Evolutionary conservation across 1,284 basidiomycete species (phyloP).

Genomic region (Erythrobasidium hasegawianum): DNA sequence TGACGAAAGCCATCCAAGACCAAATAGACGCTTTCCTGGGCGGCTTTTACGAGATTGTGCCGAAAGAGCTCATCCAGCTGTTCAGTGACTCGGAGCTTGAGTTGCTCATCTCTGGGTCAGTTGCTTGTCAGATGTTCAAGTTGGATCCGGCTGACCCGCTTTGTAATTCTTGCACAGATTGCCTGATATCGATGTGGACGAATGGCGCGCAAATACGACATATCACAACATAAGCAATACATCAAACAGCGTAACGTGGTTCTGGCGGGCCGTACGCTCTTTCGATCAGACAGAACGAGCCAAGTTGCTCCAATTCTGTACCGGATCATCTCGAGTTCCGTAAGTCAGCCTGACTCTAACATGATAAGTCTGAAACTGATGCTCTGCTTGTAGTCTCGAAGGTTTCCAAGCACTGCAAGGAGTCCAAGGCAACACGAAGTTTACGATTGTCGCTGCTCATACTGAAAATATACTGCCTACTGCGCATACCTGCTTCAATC

Average conservation of each 20-base stretch:
- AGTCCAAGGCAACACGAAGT: constrained; percentile 88
- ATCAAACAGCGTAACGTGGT: constrained; percentile 59
- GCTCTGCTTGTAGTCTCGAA: constrained; percentile 36
- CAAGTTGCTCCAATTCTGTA: constrained; percentile 84
- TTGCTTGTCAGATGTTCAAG: too few species aligned
- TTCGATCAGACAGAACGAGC: constrained; percentile 96
- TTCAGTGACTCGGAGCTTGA: constrained; percentile 99
- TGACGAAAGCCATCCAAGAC: constrained; percentile 93
- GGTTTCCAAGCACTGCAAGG: constrained; percentile 45
- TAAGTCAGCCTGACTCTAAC: too few species aligned
- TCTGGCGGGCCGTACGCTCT: constrained; percentile 97
- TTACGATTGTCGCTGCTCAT: constrained; percentile 75
- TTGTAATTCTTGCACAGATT: too few species aligned
- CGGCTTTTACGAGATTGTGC: constrained; percentile 95
- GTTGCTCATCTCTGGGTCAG: constrained; percentile 51
- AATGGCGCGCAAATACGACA: constrained; percentile 93
- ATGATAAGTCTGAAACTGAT: neutral
- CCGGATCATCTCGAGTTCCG: constrained; percentile 84
- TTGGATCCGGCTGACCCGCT: too few species aligned
- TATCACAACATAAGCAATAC: constrained; percentile 51
- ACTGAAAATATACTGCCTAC: constrained; percentile 69
- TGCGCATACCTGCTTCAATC: constrained; percentile 70
- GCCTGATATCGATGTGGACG: constrained; percentile 97
- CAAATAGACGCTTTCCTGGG: constrained; percentile 77
- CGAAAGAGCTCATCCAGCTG: constrained; percentile 69